Evolutionary conservation across 2,329 filamentous ascomycete genomes (phyloP).

Genomic region (Colletotrichum euphorbiae): DNA sequence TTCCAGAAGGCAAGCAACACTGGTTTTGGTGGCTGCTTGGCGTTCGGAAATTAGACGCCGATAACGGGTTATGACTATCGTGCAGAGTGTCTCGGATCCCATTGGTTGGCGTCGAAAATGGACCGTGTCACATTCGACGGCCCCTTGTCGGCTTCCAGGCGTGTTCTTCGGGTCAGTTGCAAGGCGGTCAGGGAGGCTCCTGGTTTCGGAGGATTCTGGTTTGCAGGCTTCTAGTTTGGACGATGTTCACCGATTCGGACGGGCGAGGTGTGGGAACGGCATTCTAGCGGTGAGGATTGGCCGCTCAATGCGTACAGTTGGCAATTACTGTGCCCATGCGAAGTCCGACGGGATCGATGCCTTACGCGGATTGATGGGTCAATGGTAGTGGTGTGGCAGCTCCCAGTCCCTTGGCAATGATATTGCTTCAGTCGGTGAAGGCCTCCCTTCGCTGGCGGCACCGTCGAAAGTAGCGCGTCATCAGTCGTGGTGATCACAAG

Average conservation of each 20-base stretch:
- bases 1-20: slow-evolving; percentile 1
- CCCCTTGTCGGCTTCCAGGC: background rate
- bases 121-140: background rate
- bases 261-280: background rate
- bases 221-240: background rate
- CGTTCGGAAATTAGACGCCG: background rate
- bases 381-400: background rate
- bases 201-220: background rate
- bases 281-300: background rate
- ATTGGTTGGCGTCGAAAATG: background rate
- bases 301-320: background rate
- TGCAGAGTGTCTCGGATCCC: background rate
- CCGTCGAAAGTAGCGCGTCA: background rate
- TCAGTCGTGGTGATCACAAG: background rate
- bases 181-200: background rate
- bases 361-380: background rate
- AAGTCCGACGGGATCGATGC: background rate
- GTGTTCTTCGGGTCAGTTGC: background rate
- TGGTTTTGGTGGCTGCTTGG: background rate
- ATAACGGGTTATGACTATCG: background rate
- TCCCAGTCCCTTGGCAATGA: slow-evolving; percentile 3
- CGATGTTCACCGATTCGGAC: background rate
- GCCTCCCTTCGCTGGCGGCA: background rate
- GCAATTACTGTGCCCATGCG: background rate
- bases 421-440: slow-evolving; percentile 2